phyloP scores from a whole-genome alignment of 139 green algal genomes.

The Chloropicon primus region DNA sequence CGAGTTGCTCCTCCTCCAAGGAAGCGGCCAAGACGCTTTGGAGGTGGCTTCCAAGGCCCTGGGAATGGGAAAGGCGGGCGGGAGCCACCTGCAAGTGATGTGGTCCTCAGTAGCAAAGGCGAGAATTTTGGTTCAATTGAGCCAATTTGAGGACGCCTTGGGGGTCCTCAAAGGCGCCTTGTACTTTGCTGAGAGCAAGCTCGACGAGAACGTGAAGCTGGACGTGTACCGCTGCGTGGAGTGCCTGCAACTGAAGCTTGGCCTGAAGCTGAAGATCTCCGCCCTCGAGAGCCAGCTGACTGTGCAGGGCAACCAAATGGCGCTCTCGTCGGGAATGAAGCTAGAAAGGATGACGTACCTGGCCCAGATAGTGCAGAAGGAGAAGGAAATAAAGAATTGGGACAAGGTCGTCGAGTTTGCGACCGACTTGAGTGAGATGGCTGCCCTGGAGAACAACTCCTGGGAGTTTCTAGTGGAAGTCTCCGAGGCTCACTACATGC shows the following conservation, averaged over 20 bases:
- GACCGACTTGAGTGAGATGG: not conserved
- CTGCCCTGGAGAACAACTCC: not conserved
- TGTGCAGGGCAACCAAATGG: not conserved
- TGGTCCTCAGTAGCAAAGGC: no score
- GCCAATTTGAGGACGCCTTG: not conserved
- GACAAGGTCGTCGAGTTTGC: not conserved
- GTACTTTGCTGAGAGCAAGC: not conserved
- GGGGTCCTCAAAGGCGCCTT: not conserved
- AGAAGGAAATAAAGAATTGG: not conserved
- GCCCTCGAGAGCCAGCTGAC: not conserved
- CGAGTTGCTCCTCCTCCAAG: no score
- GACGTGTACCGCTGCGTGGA: not conserved
- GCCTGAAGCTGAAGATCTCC: not conserved
- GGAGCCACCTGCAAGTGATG: no score
- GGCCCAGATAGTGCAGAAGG: not conserved
- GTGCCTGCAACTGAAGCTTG: not conserved
- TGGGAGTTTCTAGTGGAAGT: not conserved
- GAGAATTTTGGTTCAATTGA: no score
- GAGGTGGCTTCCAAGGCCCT: no score
- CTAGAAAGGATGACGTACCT: not conserved
- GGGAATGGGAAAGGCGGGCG: no score
- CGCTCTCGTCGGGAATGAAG: not conserved
- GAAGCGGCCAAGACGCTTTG: no score
- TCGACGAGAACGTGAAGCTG: not conserved
- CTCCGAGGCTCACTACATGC: not conserved